Evolutionary conservation across 2,329 filamentous ascomycete species (phyloP), one percentile per base, ranked within the genome.

Genomic region (Colletotrichum simmondsii): DNA sequence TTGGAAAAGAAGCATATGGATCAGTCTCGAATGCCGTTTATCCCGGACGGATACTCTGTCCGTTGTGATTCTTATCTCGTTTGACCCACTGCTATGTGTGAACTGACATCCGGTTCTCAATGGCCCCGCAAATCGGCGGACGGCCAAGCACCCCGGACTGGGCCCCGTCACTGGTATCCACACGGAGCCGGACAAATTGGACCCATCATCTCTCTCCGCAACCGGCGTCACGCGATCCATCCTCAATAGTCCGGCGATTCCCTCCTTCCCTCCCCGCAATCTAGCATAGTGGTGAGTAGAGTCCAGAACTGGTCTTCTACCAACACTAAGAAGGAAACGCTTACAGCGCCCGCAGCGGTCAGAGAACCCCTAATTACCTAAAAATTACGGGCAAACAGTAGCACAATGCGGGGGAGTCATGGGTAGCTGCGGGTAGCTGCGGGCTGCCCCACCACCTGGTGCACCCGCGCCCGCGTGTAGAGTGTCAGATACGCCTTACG

Each of bases 371-470:
- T 73, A 71, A 62, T 68, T 61, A 70, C 60, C 67, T 61, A 65
- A 65, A 65, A 65, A 24, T 65, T 52, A 57, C 46, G n/a, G 65
- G 71, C 71, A 60, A 74, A 71, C 58, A 32, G 72, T 28, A 68
- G 63, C 67, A 57, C 53, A 54, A 62, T 72, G 69, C 65, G 64
- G 70, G 72, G 54, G 30, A 28, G 24, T 42, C 70, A 71, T 74
- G 74, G 74, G 72, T 75, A 75, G 65, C 68, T 75, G 74, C 74
- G 74, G 74, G 74, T 74, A 75, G 65, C 56, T 66, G 72, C 74
- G 74, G 74, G 68, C 62, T 66, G 59, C 69, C 72, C 69, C 64
- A 61, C 72, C 60, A 54, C 30, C 49, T 49, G 42, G 42, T 19
- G 42, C 28, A 42, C 60, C 60, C 26, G 35, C 59, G 65, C 53